These are phyloP conservation scores for Botrytis byssoidea DNA, from an alignment of 2,329 filamentous ascomycete species.

Conservation along the genomic window DNA sequence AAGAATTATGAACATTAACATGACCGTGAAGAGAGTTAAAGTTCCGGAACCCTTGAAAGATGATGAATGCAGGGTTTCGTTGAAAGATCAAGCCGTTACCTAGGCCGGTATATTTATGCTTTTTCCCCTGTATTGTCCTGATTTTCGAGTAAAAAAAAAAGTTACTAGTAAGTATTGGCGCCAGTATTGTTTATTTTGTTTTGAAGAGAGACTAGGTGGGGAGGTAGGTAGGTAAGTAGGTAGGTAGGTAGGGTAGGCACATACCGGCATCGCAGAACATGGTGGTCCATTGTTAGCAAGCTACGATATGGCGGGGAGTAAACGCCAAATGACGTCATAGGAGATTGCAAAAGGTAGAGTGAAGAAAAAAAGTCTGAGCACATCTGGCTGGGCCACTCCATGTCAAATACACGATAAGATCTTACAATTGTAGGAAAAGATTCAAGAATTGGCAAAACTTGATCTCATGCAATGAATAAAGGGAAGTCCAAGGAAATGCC, in stretches of 20 bases:
- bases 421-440: neutral
- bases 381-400: neutral
- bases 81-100: neutral
- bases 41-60: neutral
- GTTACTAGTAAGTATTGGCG: neutral
- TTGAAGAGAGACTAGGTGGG: neutral
- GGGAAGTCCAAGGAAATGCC: neutral
- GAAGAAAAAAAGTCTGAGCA: neutral
- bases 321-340: neutral
- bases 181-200: neutral
- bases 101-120: neutral
- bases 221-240: too few relatives aligned
- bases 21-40: constrained; percentile 1
- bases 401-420: neutral
- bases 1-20: neutral
- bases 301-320: neutral
- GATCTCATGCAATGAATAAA: neutral
- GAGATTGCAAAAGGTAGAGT: neutral
- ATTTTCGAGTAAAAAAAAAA: neutral
- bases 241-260: too few relatives aligned
- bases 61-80: neutral
- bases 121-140: neutral
- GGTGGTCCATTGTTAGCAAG: neutral
- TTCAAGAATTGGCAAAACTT: neutral
- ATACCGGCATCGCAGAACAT: neutral